Evolutionary conservation across 140 eudicot genomes (phyloP).

Genomic region (Flaveria floridana): DNA sequence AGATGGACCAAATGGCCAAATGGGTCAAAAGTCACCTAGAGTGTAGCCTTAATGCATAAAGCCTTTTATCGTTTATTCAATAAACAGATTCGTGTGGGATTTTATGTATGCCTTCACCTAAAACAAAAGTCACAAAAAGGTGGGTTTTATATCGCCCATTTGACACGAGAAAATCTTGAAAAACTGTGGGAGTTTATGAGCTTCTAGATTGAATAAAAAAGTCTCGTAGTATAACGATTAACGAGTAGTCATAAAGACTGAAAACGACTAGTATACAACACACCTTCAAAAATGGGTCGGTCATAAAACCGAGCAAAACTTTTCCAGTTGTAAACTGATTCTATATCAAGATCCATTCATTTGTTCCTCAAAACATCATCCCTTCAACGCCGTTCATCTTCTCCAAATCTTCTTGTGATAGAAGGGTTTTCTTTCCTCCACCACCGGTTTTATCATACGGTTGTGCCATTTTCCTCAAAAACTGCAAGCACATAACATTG

Average conservation of each 20-base stretch:
- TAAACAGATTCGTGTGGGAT: not conserved
- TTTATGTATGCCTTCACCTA: not conserved
- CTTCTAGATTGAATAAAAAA: not conserved
- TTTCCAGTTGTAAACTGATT: slow-evolving; percentile 8
- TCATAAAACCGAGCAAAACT: slow-evolving; percentile 20
- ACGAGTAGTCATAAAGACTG: not conserved
- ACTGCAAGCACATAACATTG: slow-evolving; percentile 43
- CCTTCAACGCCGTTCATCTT: slow-evolving; percentile 49
- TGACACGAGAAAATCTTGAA: not conserved
- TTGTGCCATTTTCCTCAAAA: slow-evolving; percentile 94
- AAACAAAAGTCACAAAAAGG: not conserved
- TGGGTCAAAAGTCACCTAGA: not conserved
- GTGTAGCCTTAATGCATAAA: not conserved
- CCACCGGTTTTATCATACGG: slow-evolving; percentile 94
- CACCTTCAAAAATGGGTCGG: slow-evolving; percentile 4
- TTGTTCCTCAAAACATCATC: slow-evolving; percentile 51
- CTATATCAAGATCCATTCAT: not conserved
- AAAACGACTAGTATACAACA: not conserved
- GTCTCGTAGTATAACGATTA: not conserved
- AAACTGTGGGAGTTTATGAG: not conserved
- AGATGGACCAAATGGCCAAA: not conserved
- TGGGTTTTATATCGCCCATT: not conserved
- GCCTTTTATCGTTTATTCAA: not conserved
- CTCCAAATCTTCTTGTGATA: slow-evolving; percentile 85
- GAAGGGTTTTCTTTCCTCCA: slow-evolving; percentile 72